A percentile compares a stretch with the other conserved stretches of the same genome.
These are phyloP conservation scores for Coniella lustricola DNA, from an alignment of 2,329 filamentous ascomycete genomes.

Conservation along the genomic window DNA sequence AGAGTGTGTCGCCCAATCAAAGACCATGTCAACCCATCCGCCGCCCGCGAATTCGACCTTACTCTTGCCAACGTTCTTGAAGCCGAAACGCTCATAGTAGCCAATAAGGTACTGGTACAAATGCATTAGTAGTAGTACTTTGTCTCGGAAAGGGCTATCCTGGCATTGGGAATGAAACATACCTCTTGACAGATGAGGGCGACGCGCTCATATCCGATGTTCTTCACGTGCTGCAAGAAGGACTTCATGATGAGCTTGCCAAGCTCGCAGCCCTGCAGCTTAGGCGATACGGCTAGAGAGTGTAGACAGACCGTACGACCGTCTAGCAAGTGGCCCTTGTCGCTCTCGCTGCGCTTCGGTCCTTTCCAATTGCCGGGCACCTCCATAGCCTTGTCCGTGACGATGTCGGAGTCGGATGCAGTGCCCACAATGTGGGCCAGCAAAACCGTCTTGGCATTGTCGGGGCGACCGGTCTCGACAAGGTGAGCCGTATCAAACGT, in stretches of 20 bases:
- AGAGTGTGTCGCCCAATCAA: slow-evolving; percentile 9
- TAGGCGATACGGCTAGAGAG: slow-evolving; percentile 71
- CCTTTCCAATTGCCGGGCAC: slow-evolving; percentile 61
- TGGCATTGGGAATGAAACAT: slow-evolving; percentile 23
- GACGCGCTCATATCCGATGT: slow-evolving; percentile 62
- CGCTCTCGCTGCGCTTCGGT: slow-evolving; percentile 34
- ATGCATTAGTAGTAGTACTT: slow-evolving; percentile 1
- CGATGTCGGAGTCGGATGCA: slow-evolving; percentile 52
- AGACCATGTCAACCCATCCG: slow-evolving; percentile 75
- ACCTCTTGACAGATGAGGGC: slow-evolving; percentile 71
- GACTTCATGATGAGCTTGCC: slow-evolving; percentile 67
- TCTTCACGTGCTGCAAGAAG: slow-evolving; percentile 70
- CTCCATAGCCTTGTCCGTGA: slow-evolving; percentile 73
- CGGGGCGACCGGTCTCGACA: slow-evolving; percentile 52
- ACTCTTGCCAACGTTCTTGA: slow-evolving; percentile 61
- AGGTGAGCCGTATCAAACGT: slow-evolving; percentile 48
- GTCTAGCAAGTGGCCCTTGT: slow-evolving; percentile 62
- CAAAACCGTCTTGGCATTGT: slow-evolving; percentile 53
- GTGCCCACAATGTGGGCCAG: slow-evolving; percentile 75
- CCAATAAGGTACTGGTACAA: slow-evolving; percentile 50
- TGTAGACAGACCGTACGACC: slow-evolving; percentile 76
- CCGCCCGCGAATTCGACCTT: slow-evolving; percentile 67
- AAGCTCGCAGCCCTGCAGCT: slow-evolving; percentile 66
- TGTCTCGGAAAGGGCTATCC: neutral
- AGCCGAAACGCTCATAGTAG: slow-evolving; percentile 74